Evolutionary conservation across 2,329 filamentous ascomycete genomes (phyloP).

Genomic region (Fusarium sp.): DNA sequence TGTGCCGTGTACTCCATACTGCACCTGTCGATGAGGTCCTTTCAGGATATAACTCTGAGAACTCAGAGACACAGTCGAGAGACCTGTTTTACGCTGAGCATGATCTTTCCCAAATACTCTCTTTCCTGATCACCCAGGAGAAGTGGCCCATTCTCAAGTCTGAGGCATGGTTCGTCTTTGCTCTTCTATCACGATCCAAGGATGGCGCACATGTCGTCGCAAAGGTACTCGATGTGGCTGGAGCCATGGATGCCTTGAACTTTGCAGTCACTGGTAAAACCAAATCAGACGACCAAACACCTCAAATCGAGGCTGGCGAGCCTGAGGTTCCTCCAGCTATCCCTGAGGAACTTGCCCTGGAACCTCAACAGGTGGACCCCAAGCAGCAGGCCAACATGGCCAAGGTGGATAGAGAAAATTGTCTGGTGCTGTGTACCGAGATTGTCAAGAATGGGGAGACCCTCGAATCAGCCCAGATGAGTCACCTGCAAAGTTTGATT

Average conservation of each 20-base stretch:
- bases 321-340: constrained; percentile 27
- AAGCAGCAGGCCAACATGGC: constrained; percentile 58
- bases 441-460: constrained; percentile 59
- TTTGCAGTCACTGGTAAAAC: constrained; percentile 61
- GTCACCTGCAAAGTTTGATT: constrained; percentile 61
- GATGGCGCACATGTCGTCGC: constrained; percentile 62
- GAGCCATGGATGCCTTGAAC: constrained; percentile 58
- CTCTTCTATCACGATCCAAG: constrained; percentile 65
- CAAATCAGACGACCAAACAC: constrained; percentile 23
- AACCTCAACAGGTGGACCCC: constrained; percentile 61
- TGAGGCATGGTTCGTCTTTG: constrained; percentile 71
- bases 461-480: constrained; percentile 53
- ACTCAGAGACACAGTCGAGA: constrained; percentile 3
- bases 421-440: constrained; percentile 67
- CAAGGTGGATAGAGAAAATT: constrained; percentile 69
- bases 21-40: constrained; percentile 46
- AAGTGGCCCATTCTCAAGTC: constrained; percentile 70
- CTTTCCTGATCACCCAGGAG: constrained; percentile 65
- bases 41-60: constrained; percentile 49
- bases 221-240: constrained; percentile 55
- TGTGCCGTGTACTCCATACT: constrained; percentile 67
- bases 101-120: constrained; percentile 56
- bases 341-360: constrained; percentile 53
- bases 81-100: constrained; percentile 61
- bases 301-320: constrained; percentile 32